Evolutionary conservation across 169 alveolate species (phyloP).

Genomic region (Cryptosporidium ryanae): DNA sequence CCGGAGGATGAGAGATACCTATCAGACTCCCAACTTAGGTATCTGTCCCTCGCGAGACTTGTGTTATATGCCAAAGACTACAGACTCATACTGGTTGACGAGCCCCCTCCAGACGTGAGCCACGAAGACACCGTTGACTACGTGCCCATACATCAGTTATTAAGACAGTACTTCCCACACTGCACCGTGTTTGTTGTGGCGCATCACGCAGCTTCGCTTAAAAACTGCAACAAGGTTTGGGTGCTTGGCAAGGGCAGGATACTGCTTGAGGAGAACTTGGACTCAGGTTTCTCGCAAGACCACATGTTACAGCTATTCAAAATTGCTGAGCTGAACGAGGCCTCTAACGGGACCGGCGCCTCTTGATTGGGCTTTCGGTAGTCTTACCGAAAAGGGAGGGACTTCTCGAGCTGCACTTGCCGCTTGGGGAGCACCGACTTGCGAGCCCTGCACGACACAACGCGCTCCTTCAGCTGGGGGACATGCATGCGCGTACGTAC

Average conservation of each 20-base stretch:
- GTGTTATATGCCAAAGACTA: conserved; percentile 56
- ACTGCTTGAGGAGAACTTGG: conserved; percentile 27
- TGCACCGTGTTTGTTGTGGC: conserved; percentile 79
- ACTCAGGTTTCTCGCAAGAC: conserved; percentile 39
- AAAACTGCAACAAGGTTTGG: conserved; percentile 79
- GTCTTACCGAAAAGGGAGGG: no score
- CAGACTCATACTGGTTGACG: conserved; percentile 78
- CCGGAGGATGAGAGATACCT: conserved; percentile 66
- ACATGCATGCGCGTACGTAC: no score
- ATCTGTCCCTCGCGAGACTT: conserved; percentile 76
- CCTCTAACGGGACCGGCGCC: no score
- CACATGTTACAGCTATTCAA: conserved; percentile 46
- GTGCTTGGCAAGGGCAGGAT: conserved; percentile 79
- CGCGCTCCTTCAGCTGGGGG: background rate
- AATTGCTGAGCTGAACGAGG: conserved; percentile 10
- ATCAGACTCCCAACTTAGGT: conserved; percentile 75
- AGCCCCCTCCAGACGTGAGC: conserved; percentile 79
- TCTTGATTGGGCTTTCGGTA: no score
- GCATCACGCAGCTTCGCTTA: conserved; percentile 78
- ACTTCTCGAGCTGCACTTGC: background rate
- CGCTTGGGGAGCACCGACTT: background rate
- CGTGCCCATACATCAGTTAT: conserved; percentile 66
- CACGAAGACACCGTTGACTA: conserved; percentile 51
- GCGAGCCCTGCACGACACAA: background rate
- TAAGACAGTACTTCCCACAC: conserved; percentile 76